Base-by-base conservation (phyloP, 352 stramenopile genomes). In the Pythium dissotocum region DNA sequence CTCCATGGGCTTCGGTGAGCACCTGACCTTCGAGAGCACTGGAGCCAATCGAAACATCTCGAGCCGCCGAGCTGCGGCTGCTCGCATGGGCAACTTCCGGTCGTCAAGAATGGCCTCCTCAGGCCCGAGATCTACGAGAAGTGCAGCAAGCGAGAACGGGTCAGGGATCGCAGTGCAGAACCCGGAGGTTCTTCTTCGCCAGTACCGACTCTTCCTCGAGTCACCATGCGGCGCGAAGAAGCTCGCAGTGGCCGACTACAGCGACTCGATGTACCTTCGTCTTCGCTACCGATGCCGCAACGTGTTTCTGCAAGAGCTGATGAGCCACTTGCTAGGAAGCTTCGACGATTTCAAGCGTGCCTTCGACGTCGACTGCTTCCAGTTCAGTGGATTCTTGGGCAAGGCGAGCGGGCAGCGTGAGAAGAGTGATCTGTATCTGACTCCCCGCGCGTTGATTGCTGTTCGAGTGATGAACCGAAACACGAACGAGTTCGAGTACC, bases 331-430 rank as follows among this genome's bases (percentile, higher is more conserved):
- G 49, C 69, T 79, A 24, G 84, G 84, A 10, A 91, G 77, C 58
- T 88, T 94, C 62, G 84, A 94, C 2, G 84, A 93, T 35, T 89
- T 92, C 38, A 89, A 90, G 68, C 80, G 83, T 5, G 74, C 86
- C 0, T 94, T 89, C 46, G 76, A 61, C 28, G 80, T 93, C 28
- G 80, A 92, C 24, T 91, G 81, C 59, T 79, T 75, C 53, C 83
- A 92, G 54, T 94, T 92, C 58, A 91, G 71, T 57, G 86, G 86
- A 0, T 93, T 90, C 33, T 73, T 94, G 6, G 83, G 86, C 30
- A 89, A 85, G 12, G 68, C 72, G 33, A 83, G 85, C 62, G 84
- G 84, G 0, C 86, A 94, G 48, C 77, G 83, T 44, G 86, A 94
- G 58, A 93, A 92, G 52, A 85, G 83, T 16, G 83, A 87, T 2